Conservation (phyloP, 2,329 filamentous ascomycete genomes). For the Dissoconium aciculare region DNA sequence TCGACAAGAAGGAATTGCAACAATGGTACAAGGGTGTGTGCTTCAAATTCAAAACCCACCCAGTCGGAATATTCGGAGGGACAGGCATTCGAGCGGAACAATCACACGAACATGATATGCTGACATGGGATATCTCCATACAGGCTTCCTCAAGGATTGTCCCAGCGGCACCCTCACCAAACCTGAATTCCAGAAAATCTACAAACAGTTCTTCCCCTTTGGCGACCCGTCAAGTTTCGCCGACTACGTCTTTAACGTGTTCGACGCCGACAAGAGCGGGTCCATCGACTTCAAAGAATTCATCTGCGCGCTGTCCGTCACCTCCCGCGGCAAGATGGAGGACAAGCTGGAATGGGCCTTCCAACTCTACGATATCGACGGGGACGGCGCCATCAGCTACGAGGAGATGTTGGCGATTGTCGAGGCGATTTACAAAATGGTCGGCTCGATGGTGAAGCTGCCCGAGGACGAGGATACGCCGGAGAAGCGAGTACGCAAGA, state of each 20-base stretch:
- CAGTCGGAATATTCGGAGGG: too few relatives aligned
- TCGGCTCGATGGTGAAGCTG: conserved; percentile 97
- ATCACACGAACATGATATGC: conserved; percentile 1
- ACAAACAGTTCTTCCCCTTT: conserved; percentile 98
- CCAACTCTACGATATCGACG: conserved; percentile 97
- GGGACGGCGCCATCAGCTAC: conserved; percentile 97
- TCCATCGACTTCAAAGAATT: conserved; percentile 99
- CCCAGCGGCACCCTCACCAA: conserved; percentile 93
- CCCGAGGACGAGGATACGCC: conserved; percentile 98
- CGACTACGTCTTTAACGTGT: conserved; percentile 98
- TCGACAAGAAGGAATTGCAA: conserved; percentile 98
- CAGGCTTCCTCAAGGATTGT: conserved; percentile 96
- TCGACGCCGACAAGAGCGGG: conserved; percentile 92
- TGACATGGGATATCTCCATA: conserved; percentile 12
- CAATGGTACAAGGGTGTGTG: conserved; percentile 97
- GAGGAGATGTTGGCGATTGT: conserved; percentile 98
- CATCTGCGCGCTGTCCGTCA: conserved; percentile 94
- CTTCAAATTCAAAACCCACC: too few relatives aligned
- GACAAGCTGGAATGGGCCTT: conserved; percentile 99
- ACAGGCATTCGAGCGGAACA: neutral
- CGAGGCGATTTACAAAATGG: conserved; percentile 99
- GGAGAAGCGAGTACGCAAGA: conserved; percentile 94
- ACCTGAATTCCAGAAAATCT: conserved; percentile 98
- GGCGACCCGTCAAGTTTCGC: conserved; percentile 94
- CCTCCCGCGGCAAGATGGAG: conserved; percentile 95